Percentiles rank a stretch among this genome's conserved stretches.
Evolutionary conservation across 1,139 yeast species (phyloP).

Genomic region (Yamadazyma mexicana): DNA sequence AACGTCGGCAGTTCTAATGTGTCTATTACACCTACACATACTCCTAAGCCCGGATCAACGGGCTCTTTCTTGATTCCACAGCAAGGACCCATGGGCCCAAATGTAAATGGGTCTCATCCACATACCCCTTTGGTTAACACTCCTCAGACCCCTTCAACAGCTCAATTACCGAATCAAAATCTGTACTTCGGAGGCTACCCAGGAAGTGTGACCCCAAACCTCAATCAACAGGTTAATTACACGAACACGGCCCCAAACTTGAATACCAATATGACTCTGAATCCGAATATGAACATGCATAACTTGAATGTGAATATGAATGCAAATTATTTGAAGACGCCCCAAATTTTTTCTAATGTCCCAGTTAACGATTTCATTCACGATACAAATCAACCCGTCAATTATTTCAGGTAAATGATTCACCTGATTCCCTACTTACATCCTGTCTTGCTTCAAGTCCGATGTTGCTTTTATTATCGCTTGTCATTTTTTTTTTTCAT

Average conservation of each 20-base stretch:
- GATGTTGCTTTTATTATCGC: neutral
- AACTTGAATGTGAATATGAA: slow-evolving; percentile 5
- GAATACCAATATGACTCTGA: neutral
- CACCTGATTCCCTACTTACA: neutral
- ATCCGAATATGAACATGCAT: neutral
- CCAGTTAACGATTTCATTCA: slow-evolving; percentile 18
- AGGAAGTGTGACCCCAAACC: neutral
- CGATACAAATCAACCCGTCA: slow-evolving; percentile 15
- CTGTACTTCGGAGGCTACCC: slow-evolving; percentile 3
- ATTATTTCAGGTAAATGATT: slow-evolving; percentile 12
- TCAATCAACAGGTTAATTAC: neutral
- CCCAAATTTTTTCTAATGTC: slow-evolving; percentile 21
- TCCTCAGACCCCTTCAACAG: slow-evolving; percentile 1
- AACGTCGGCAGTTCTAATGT: neutral
- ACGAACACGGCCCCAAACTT: neutral
- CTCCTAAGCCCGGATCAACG: slow-evolving; percentile 4
- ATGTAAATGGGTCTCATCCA: neutral
- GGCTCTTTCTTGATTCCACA: neutral
- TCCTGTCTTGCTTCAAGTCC: neutral
- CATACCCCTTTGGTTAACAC: slow-evolving; percentile 2
- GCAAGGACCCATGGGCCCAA: neutral
- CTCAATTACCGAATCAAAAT: neutral
- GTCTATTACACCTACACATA: slow-evolving; percentile 1
- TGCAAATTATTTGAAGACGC: slow-evolving; percentile 15
- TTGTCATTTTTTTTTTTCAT: slow-evolving; percentile 1